Evolutionary conservation across 2,329 filamentous ascomycete species (phyloP).

Genomic region (Ophiosphaerella herpotricha): DNA sequence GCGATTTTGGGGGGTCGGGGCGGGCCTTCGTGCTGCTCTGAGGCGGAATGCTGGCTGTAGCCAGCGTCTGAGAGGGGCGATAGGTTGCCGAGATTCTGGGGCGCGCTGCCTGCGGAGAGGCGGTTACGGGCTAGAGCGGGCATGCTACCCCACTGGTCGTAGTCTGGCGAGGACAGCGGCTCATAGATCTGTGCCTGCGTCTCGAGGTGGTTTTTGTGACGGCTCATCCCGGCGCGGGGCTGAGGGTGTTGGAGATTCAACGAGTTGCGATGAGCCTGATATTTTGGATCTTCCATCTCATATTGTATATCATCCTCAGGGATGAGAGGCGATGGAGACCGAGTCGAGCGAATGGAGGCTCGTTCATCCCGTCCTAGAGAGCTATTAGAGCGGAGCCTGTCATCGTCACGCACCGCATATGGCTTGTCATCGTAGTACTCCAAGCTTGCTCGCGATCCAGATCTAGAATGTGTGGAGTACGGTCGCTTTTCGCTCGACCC

Average conservation of each 20-base stretch:
- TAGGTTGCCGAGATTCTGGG: slow-evolving; percentile 39
- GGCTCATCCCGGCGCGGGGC: slow-evolving; percentile 72
- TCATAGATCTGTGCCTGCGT: slow-evolving; percentile 72
- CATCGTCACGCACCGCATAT: slow-evolving; percentile 64
- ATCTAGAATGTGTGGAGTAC: slow-evolving; percentile 71
- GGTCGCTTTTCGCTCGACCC: slow-evolving; percentile 63
- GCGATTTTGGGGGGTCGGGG: slow-evolving; percentile 59
- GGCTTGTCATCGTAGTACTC: slow-evolving; percentile 59
- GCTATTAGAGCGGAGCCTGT: slow-evolving; percentile 53
- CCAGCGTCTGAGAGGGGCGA: slow-evolving; percentile 46
- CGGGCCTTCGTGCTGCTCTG: slow-evolving; percentile 47
- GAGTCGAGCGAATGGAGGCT: slow-evolving; percentile 35
- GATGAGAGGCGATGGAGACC: slow-evolving; percentile 58
- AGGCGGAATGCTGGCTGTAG: slow-evolving; percentile 46
- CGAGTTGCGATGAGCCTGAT: slow-evolving; percentile 80
- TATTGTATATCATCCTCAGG: slow-evolving; percentile 55
- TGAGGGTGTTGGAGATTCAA: slow-evolving; percentile 80
- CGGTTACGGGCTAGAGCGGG: slow-evolving; percentile 48
- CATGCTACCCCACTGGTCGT: slow-evolving; percentile 55
- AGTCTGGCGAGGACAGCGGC: slow-evolving; percentile 46
- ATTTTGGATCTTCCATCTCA: slow-evolving; percentile 69
- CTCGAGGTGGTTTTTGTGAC: slow-evolving; percentile 75
- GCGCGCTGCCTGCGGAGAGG: slow-evolving; percentile 40
- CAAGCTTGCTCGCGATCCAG: slow-evolving; percentile 74
- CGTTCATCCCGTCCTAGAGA: slow-evolving; percentile 35